Evolutionary conservation across 2,329 filamentous ascomycete species (phyloP).

Genomic region (Monosporascus ibericus): DNA sequence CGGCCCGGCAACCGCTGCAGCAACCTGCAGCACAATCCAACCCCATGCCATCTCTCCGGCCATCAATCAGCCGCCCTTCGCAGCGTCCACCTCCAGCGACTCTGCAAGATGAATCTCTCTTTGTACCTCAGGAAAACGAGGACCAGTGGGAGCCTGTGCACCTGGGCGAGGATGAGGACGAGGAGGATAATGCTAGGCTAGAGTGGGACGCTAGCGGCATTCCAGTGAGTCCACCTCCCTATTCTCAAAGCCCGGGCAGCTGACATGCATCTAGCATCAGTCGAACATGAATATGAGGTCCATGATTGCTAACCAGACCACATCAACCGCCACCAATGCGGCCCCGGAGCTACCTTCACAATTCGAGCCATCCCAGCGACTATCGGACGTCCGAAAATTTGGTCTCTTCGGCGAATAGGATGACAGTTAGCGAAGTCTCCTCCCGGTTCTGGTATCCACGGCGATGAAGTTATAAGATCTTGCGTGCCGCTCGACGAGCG

Average conservation of each 20-base stretch:
- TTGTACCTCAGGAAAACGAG: conserved; percentile 65
- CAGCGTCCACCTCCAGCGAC: conserved; percentile 50
- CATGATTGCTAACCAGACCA: conserved; percentile 22
- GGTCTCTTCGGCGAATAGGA: conserved; percentile 33
- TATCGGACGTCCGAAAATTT: conserved; percentile 57
- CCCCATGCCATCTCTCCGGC: conserved; percentile 34
- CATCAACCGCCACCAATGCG: conserved; percentile 13
- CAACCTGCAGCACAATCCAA: conserved; percentile 29
- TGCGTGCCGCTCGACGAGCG: too few relatives aligned
- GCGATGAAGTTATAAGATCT: neutral
- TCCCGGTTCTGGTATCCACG: neutral
- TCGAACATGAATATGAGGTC: conserved; percentile 38
- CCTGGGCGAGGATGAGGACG: conserved; percentile 51
- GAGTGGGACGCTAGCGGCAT: conserved; percentile 69
- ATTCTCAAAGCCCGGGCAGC: conserved; percentile 4
- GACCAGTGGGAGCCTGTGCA: conserved; percentile 66
- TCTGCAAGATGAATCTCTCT: conserved; percentile 60
- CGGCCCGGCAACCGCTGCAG: conserved; percentile 27
- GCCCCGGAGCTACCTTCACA: conserved; percentile 21
- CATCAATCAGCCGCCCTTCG: conserved; percentile 36
- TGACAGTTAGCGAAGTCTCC: neutral
- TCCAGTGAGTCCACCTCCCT: conserved; percentile 39
- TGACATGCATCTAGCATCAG: conserved; percentile 31
- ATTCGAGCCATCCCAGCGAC: conserved; percentile 66
- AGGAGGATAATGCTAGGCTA: conserved; percentile 60